Evolutionary conservation across 169 alveolate species (phyloP), one percentile per base, ranked within the genome.

Genomic region (Plasmodium malariae): DNA sequence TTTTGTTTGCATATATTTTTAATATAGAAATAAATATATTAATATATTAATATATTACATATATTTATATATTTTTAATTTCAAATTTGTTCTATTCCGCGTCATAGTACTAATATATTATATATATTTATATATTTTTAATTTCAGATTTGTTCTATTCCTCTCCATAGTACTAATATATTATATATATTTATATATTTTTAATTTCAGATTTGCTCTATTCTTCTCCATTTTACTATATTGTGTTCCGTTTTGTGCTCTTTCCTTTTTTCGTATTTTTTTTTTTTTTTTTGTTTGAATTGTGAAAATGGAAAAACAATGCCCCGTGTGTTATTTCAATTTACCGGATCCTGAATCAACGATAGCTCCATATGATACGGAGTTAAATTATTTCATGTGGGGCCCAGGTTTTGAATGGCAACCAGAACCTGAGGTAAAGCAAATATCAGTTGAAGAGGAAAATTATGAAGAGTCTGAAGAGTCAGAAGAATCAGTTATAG

Each of bases 321-420:
- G 95, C 92, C 93, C 93, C 19, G 72, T 73, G 11, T 93, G 94
- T 89, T 93, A 93, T 59, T 88, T 73, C 51, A 76, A 87, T 70
- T 87, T 93, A 21, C 95, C 95, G 14, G 80, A 68, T 43, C 93
- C 94, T 12, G 92, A 78, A 59, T 76, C 91, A n/a, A 91, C 93
- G 7, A 37, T 93, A 71, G 95, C 88, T 37, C 95, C 95, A 54
- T 80, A 80, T 72, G 95, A 93, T 86, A 85, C 59, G 17, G 94
- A 89, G 72, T 69, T 93, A 60, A 93, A 62, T 49, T 93, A 93
- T 76, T 88, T 89, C 65, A 93, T 90, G 94, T 93, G 95, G 95
- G 92, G 91, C 28, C 95, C 95, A 7, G 95, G 95, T 14, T 93
- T 93, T 76, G 94, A 93, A 67, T 93, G 94, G 94, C 45, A 80